phyloP scores from a whole-genome alignment of 805 yeast genomes.

The Starmerella gropengiesseri region DNA sequence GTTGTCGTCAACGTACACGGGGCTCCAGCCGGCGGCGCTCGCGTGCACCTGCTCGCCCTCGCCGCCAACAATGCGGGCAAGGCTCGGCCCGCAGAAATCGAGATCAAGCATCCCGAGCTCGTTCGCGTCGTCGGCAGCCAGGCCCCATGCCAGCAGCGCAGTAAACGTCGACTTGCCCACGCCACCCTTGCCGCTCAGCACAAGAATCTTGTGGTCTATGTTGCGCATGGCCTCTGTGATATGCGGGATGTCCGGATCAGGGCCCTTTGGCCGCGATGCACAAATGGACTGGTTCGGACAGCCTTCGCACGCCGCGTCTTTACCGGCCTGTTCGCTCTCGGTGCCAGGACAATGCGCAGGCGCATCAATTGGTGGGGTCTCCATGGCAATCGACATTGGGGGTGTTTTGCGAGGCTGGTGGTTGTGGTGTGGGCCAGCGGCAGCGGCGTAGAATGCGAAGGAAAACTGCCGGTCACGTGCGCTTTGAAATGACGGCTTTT shows the following conservation, averaged over 20 bases:
- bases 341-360: slow-evolving; percentile 99
- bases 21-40: slow-evolving; percentile 90
- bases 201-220: slow-evolving; percentile 66
- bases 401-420: neutral
- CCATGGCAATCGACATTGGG: slow-evolving; percentile 8
- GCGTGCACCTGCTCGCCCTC: slow-evolving; percentile 76
- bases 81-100: slow-evolving; percentile 95
- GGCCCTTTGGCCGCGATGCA: slow-evolving; percentile 71
- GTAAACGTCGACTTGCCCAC: slow-evolving; percentile 97
- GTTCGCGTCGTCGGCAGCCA: slow-evolving; percentile 58
- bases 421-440: neutral
- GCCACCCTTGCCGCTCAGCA: slow-evolving; percentile 60
- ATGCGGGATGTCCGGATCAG: slow-evolving; percentile 81
- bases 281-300: slow-evolving; percentile 92
- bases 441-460: too few relatives aligned
- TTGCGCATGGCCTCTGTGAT: slow-evolving; percentile 57
- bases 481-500: neutral
- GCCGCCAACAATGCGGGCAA: slow-evolving; percentile 91
- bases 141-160: slow-evolving; percentile 91
- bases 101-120: slow-evolving; percentile 96
- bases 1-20: slow-evolving; percentile 91
- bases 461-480: neutral
- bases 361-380: slow-evolving; percentile 56
- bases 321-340: slow-evolving; percentile 86
- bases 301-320: slow-evolving; percentile 85